Evolutionary conservation across 73 alveolate species (phyloP).

Genomic region (Stentor coeruleus): DNA sequence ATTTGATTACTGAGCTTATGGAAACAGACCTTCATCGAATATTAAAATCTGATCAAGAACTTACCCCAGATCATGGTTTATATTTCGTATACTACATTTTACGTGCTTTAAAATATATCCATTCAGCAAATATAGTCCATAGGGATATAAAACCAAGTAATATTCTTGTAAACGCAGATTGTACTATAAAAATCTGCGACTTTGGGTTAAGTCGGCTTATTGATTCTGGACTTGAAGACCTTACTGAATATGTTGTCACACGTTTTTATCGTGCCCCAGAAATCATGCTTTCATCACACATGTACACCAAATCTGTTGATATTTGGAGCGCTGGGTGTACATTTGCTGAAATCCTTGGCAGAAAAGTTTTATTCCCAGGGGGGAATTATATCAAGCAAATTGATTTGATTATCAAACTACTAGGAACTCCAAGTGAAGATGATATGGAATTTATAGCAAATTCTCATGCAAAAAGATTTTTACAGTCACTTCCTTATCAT

Average conservation of each 20-base stretch:
- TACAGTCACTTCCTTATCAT: constrained; percentile 25
- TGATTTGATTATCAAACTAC: constrained; percentile 69
- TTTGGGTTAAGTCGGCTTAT: constrained; percentile 53
- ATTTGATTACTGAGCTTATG: constrained; percentile 77
- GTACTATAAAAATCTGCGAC: constrained; percentile 50
- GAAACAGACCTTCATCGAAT: constrained; percentile 86
- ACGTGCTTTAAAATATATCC: constrained; percentile 20
- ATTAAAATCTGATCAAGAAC: constrained; percentile 57
- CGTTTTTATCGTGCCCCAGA: constrained; percentile 75
- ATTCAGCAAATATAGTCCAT: constrained; percentile 21
- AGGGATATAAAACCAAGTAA: constrained; percentile 29
- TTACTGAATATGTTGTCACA: constrained; percentile 57
- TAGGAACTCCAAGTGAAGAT: constrained; percentile 83
- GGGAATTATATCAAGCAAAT: constrained; percentile 61
- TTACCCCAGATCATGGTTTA: constrained; percentile 69
- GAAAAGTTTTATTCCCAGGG: constrained; percentile 87
- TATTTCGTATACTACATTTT: constrained; percentile 73
- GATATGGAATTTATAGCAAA: constrained; percentile 38
- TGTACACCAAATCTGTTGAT: constrained; percentile 57
- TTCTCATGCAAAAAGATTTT: constrained; percentile 10
- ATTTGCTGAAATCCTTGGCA: constrained; percentile 81
- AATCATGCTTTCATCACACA: constrained; percentile 50
- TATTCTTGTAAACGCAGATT: constrained; percentile 25
- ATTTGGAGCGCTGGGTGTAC: constrained; percentile 94
- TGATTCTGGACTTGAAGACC: constrained; percentile 35